phyloP scores from a whole-genome alignment of 2,329 filamentous ascomycete species.

The Scytalidium sp. region DNA sequence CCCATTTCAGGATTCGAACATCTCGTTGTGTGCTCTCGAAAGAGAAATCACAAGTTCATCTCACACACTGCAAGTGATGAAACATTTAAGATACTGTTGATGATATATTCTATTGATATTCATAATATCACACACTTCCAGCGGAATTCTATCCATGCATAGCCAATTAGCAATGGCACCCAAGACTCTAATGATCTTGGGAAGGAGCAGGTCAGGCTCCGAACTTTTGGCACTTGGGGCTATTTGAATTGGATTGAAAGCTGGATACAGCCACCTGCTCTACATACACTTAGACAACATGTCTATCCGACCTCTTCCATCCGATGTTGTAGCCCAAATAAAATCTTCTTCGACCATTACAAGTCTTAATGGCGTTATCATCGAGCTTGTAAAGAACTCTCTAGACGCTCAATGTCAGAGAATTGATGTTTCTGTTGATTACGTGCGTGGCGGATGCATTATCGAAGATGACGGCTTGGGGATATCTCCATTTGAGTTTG shows the following conservation, averaged over 20 bases:
- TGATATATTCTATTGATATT: no score
- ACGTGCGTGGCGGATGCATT: slow-evolving; percentile 68
- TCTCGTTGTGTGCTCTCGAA: no score
- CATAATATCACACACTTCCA: no score
- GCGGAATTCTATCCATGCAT: neutral
- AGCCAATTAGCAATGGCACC: neutral
- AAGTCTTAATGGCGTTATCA: slow-evolving; percentile 66
- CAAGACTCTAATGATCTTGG: neutral
- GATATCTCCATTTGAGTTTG: slow-evolving; percentile 72
- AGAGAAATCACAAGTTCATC: neutral
- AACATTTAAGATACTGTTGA: no score
- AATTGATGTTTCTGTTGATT: slow-evolving; percentile 71
- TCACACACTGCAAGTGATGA: no score
- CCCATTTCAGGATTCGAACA: neutral
- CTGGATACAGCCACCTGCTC: neutral
- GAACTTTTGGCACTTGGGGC: neutral
- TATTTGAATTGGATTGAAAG: neutral
- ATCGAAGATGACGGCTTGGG: slow-evolving; percentile 85
- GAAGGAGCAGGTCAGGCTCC: neutral
- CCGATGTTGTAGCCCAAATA: slow-evolving; percentile 72
- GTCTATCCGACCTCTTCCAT: slow-evolving; percentile 68
- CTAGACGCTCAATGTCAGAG: slow-evolving; percentile 74
- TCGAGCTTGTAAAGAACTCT: slow-evolving; percentile 76
- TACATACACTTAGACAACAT: slow-evolving; percentile 11
- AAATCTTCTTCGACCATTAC: slow-evolving; percentile 81